Conservation (phyloP, 768 basidiomycete genomes). For the Mycena leptocephala region DNA sequence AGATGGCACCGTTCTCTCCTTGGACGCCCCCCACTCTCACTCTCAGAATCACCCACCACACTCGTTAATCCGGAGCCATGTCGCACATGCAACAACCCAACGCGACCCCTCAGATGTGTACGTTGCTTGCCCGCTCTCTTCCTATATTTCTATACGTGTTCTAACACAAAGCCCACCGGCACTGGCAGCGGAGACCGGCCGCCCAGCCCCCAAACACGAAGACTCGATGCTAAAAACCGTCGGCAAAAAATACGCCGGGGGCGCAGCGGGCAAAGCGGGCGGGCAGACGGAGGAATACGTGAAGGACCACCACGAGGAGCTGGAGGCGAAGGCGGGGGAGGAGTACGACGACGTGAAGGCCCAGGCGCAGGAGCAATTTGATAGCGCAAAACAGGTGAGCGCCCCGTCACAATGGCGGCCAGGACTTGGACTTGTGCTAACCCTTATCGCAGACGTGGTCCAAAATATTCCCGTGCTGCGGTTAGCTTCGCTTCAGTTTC, state of each 20-base stretch:
- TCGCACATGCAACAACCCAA: conserved; percentile 30
- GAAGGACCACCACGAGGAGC: conserved; percentile 32
- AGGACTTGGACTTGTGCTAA: not conserved
- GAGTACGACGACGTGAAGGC: conserved; percentile 31
- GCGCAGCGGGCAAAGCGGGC: conserved; percentile 31
- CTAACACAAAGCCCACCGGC: not conserved
- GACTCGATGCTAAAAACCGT: conserved; percentile 30
- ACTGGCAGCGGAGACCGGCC: conserved; percentile 13
- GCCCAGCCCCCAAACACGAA: conserved; percentile 22
- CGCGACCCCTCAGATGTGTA: conserved; percentile 35
- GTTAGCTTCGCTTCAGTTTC: conserved; percentile 8
- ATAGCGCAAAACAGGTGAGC: conserved; percentile 33
- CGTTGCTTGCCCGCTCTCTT: not conserved
- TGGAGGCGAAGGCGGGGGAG: conserved; percentile 3
- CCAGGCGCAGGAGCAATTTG: conserved; percentile 17
- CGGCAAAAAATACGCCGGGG: conserved; percentile 36
- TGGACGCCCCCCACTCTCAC: not conserved
- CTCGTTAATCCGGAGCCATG: conserved; percentile 29
- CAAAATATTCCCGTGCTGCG: conserved; percentile 39
- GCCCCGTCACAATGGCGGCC: not conserved
- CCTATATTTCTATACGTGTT: not conserved
- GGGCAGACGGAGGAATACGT: conserved; percentile 33
- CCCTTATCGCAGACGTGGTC: conserved; percentile 26
- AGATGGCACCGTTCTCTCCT: not conserved
- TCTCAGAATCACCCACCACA: not conserved